phyloP scores from a whole-genome alignment of 495 filamentous ascomycete species.

The Tuber melanosporum region DNA sequence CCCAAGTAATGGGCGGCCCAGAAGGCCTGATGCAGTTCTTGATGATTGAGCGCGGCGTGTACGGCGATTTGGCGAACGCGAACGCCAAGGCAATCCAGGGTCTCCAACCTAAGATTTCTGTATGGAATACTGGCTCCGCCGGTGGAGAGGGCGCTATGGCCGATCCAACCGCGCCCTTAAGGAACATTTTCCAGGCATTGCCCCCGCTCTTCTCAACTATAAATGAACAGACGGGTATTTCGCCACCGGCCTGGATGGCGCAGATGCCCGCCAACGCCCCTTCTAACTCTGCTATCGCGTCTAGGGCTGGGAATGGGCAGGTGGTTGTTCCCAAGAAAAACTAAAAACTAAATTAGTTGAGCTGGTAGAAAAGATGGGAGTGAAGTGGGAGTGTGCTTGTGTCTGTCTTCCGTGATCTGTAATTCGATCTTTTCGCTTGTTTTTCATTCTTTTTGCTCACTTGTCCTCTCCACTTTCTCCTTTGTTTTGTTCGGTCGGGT shows the following conservation, averaged over 20 bases:
- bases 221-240: slow-evolving; percentile 75
- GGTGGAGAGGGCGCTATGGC: slow-evolving; percentile 41
- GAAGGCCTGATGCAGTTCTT: slow-evolving; percentile 67
- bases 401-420: background rate
- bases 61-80: slow-evolving; percentile 58
- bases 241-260: slow-evolving; percentile 59
- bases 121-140: slow-evolving; percentile 68
- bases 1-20: slow-evolving; percentile 66
- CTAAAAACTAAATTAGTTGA: background rate
- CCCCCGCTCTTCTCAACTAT: slow-evolving; percentile 74
- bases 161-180: slow-evolving; percentile 49
- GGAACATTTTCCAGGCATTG: slow-evolving; percentile 65
- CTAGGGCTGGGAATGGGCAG: background rate
- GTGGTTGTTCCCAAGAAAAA: background rate
- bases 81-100: slow-evolving; percentile 68
- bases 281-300: background rate
- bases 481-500: background rate
- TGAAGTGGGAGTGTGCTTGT: background rate
- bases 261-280: slow-evolving; percentile 17
- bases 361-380: background rate
- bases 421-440: background rate
- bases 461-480: too few relatives aligned
- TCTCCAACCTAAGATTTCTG: slow-evolving; percentile 76
- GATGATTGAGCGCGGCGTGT: slow-evolving; percentile 66
- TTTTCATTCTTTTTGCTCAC: background rate